phyloP scores from a whole-genome alignment of 2,329 filamentous ascomycete species.

The Neonectria neomacrospora region DNA sequence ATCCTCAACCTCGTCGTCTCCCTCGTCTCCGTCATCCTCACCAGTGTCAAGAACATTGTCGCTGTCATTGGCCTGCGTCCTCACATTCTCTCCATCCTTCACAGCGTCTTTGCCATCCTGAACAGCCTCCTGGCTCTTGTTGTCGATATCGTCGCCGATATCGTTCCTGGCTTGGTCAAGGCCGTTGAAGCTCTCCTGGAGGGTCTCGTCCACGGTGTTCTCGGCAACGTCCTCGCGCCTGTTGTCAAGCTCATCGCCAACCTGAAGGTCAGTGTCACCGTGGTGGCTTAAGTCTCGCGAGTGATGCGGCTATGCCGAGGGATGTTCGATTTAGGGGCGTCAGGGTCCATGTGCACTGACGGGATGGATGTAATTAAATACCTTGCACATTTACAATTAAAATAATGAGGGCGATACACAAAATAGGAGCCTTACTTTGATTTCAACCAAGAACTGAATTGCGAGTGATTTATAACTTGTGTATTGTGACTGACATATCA shows the following conservation, averaged over 20 bases:
- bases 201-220: neutral
- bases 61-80: constrained; percentile 4
- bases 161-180: neutral
- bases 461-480: too few species aligned
- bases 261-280: neutral
- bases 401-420: neutral
- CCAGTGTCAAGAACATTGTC: neutral
- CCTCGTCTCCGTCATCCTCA: neutral
- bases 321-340: neutral
- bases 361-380: neutral
- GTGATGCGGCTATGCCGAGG: neutral
- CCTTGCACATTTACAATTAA: neutral
- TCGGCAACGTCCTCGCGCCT: neutral
- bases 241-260: neutral
- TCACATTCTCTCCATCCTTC: neutral
- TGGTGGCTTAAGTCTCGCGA: neutral
- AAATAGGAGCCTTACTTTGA: neutral
- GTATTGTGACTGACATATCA: too few species aligned
- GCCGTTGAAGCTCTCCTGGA: neutral
- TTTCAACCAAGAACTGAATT: too few species aligned
- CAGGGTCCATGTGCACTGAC: neutral
- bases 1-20: neutral
- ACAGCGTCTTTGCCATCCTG: neutral
- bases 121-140: neutral
- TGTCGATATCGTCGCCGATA: neutral